Base-by-base conservation (phyloP, 768 basidiomycete genomes). In the Tubosaeta sp. region DNA sequence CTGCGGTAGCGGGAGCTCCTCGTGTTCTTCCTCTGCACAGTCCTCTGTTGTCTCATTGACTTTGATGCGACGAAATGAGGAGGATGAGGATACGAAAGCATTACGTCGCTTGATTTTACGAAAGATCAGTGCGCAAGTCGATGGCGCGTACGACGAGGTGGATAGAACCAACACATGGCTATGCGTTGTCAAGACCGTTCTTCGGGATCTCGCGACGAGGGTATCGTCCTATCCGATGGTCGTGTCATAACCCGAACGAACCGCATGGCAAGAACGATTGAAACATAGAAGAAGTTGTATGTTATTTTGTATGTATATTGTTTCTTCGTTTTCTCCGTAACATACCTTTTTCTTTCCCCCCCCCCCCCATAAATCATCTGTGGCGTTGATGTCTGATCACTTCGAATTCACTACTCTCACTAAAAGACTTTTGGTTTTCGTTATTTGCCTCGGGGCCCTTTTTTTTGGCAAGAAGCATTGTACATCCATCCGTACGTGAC, bases 51-150 rank as follows among this genome's bases (percentile, higher is more conserved):
- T 73, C n/a, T 81, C 84, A 4, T 62, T 81, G 29, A 71, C 78
- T 6, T 74, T 72, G 5, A 80, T 80, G 0, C 57, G 79, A 4
- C 76, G 76, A 1, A 79, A 79, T 43, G 71, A 76, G 34, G 83
- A 82, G 55, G 85, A 85, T 50, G 81, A 87, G 44, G 88, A 88
- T 54, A 77, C 74, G 11, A 77, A 79, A 33, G 74, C 76, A 26
- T 71, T 87, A 33, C 83, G 85, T 13, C 75, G 84, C 16, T 65
- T 90, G n/a, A 60, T 88, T 19, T 66, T 82, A 37, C 78, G 83
- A 43, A 88, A 87, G 69, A 78, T 89, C 49, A 80, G 84, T 35
- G 76, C 80, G 52, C 70, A 78, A 43, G 57, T 79, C 48, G 72
- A 72, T 14, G 80, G 79, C 6, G 81, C 82, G 2, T 77, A 79